Evolutionary conservation across 768 basidiomycete genomes (phyloP).

Genomic region (Suillus occidentalis): DNA sequence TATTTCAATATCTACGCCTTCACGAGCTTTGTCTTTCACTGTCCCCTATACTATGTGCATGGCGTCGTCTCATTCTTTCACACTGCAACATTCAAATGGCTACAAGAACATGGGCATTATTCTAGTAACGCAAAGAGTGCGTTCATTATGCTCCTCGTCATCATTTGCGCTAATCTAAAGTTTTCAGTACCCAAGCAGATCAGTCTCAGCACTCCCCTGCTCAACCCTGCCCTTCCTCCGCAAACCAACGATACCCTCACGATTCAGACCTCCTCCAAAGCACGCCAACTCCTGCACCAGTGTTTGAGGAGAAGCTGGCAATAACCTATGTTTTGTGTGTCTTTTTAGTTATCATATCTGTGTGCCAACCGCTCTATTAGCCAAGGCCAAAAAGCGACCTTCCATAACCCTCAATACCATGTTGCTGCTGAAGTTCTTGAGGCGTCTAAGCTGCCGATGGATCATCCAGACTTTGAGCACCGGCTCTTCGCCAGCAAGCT

Average conservation of each 20-base stretch:
- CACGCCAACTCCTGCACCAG: constrained; percentile 36
- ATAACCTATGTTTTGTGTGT: constrained; percentile 76
- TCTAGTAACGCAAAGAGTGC: constrained; percentile 63
- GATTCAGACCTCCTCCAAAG: constrained; percentile 45
- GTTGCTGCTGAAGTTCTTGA: constrained; percentile 40
- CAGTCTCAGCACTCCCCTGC: constrained; percentile 50
- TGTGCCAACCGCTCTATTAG: constrained; percentile 34
- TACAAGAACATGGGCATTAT: no score
- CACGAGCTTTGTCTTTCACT: no score
- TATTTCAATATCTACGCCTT: no score
- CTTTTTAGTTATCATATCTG: neutral
- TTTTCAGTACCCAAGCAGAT: constrained; percentile 69
- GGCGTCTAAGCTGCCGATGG: constrained; percentile 53
- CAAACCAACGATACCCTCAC: constrained; percentile 46
- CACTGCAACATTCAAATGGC: no score
- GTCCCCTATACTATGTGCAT: no score
- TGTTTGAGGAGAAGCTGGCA: constrained; percentile 54
- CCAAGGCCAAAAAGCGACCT: constrained; percentile 63
- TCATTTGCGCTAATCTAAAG: constrained; percentile 5
- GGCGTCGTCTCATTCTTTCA: no score
- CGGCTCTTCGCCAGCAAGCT: constrained; percentile 49
- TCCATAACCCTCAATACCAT: constrained; percentile 64
- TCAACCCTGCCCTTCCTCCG: constrained; percentile 76
- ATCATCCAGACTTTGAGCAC: constrained; percentile 65
- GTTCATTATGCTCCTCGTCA: constrained; percentile 29